Conservation (phyloP, 148 eudicot species). For the Rheum nobile region DNA sequence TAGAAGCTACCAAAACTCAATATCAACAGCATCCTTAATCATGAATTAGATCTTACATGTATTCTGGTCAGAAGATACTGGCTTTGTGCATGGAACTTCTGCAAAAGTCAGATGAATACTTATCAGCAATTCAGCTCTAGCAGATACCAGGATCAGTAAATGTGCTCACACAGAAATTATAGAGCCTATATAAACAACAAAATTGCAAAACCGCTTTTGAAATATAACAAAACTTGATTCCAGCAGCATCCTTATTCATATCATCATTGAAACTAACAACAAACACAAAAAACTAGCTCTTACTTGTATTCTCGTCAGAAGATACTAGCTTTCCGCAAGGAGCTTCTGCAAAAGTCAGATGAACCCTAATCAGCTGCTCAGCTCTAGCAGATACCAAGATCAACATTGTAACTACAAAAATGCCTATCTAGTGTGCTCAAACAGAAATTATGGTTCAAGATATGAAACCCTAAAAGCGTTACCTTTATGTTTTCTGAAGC, state of each 20-base stretch:
- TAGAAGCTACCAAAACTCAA: not conserved
- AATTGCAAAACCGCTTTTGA: not conserved
- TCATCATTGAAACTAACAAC: too few species aligned
- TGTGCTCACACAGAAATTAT: not conserved
- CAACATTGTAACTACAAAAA: too few species aligned
- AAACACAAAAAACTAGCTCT: not conserved
- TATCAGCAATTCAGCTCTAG: not conserved
- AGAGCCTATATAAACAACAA: not conserved
- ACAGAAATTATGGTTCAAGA: not conserved
- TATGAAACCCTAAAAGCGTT: not conserved
- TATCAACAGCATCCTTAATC: not conserved
- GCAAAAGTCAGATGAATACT: not conserved
- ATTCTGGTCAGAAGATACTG: not conserved
- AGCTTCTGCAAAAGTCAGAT: slow-evolving; percentile 1
- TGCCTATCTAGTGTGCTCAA: not conserved
- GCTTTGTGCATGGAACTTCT: not conserved
- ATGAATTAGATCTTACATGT: not conserved
- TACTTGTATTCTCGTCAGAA: not conserved
- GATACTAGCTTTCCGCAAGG: not conserved
- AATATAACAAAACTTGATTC: too few species aligned
- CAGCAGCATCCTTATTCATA: too few species aligned
- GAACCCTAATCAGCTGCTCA: not conserved
- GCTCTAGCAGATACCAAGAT: not conserved
- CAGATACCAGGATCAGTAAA: not conserved
- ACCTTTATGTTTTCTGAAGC: slow-evolving; percentile 8